phyloP scores from a whole-genome alignment of 1,139 yeast genomes.

The Blastobotrys persicus region DNA sequence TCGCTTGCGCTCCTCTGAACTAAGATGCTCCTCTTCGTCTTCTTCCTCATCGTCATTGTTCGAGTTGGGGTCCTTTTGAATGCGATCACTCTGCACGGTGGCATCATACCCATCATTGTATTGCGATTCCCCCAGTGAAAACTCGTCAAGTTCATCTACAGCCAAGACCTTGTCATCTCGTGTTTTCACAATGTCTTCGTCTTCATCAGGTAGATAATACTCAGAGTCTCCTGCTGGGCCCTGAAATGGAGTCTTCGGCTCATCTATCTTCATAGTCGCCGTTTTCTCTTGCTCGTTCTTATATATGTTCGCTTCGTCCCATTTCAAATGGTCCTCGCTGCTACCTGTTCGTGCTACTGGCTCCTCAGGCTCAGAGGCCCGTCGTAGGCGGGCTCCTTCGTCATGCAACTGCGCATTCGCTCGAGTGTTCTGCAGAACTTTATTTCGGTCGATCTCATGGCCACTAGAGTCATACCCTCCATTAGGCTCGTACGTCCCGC shows the following conservation, averaged over 20 bases:
- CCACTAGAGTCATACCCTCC: neutral
- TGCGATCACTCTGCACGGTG: conserved; percentile 31
- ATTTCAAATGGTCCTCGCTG: conserved; percentile 36
- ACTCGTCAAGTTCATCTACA: conserved; percentile 44
- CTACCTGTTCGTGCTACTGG: conserved; percentile 12
- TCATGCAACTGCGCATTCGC: conserved; percentile 43
- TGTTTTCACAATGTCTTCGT: conserved; percentile 44
- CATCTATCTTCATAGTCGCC: conserved; percentile 83
- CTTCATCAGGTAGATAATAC: conserved; percentile 74
- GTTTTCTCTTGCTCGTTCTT: conserved; percentile 66
- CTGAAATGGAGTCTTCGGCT: conserved; percentile 96
- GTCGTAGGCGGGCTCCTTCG: conserved; percentile 30
- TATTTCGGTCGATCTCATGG: conserved; percentile 39
- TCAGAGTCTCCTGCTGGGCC: conserved; percentile 89
- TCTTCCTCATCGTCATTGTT: conserved; percentile 39
- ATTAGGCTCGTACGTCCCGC: conserved; percentile 29
- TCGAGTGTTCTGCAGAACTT: conserved; percentile 48
- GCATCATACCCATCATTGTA: conserved; percentile 21
- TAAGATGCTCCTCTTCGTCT: conserved; percentile 42
- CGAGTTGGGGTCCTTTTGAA: conserved; percentile 21
- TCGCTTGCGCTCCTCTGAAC: conserved; percentile 62
- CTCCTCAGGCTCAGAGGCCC: conserved; percentile 1
- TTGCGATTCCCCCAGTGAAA: conserved; percentile 55
- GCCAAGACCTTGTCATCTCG: conserved; percentile 40
- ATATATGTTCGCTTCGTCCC: conserved; percentile 73